Evolutionary conservation across 257 asterid species (phyloP).

Genomic region (Cruciata laevipes): DNA sequence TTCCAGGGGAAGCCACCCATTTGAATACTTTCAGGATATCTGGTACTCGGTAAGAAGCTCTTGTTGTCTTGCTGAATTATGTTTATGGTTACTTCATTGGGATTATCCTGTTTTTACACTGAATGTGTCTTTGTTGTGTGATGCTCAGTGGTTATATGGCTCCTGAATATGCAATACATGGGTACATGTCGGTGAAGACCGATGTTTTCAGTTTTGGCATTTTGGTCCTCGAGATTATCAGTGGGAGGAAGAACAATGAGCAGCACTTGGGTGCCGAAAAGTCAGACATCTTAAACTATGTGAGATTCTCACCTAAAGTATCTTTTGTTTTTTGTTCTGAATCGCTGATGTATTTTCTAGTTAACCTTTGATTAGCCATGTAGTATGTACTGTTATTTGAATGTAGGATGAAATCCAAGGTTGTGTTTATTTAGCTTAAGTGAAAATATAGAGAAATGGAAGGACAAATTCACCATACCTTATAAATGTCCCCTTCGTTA

Average conservation of each 20-base stretch:
- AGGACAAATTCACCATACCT: not conserved
- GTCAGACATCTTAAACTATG: slow-evolving; percentile 68
- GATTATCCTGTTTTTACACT: slow-evolving; percentile 5
- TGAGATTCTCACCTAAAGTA: slow-evolving; percentile 31
- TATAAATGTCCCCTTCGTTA: not conserved
- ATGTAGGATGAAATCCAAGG: not conserved
- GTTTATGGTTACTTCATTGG: slow-evolving; percentile 2
- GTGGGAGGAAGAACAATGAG: slow-evolving; percentile 70
- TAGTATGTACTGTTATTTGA: not conserved
- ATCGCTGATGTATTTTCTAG: too few species aligned
- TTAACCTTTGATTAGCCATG: not conserved
- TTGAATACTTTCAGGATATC: slow-evolving; percentile 61
- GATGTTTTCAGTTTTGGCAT: slow-evolving; percentile 85
- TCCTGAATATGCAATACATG: slow-evolving; percentile 80
- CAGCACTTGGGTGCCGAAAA: slow-evolving; percentile 38
- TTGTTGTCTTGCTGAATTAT: slow-evolving; percentile 9
- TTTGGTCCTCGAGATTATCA: slow-evolving; percentile 70
- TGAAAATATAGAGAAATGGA: too few species aligned
- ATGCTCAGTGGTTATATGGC: slow-evolving; percentile 83
- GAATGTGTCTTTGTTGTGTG: slow-evolving; percentile 2
- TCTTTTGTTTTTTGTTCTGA: not conserved
- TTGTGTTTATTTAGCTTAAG: not conserved
- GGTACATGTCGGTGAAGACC: slow-evolving; percentile 73
- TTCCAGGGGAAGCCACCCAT: slow-evolving; percentile 77
- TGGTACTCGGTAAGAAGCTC: slow-evolving; percentile 63